phyloP scores from a whole-genome alignment of 2,329 filamentous ascomycete species.

The Ceratocystis variospora region DNA sequence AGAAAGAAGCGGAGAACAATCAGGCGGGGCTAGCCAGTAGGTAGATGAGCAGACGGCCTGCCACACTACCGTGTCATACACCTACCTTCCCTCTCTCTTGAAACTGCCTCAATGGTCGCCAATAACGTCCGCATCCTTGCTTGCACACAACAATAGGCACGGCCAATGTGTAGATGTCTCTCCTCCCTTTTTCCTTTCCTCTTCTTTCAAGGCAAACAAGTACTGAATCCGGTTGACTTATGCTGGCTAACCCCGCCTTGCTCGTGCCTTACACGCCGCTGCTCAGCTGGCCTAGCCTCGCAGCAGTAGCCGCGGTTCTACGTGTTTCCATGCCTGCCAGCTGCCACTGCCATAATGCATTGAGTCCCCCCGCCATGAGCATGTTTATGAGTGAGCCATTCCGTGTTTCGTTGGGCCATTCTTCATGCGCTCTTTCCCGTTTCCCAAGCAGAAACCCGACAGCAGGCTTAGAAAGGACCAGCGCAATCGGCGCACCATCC shows the following conservation, averaged over 20 bases:
- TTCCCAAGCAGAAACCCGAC: not conserved
- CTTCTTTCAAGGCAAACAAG: not conserved
- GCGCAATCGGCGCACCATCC: not conserved
- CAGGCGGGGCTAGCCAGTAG: not conserved
- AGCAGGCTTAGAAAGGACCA: not conserved
- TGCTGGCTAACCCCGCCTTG: not conserved
- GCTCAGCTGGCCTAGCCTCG: not conserved
- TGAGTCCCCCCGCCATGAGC: not conserved
- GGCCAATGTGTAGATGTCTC: not conserved
- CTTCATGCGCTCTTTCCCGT: not conserved
- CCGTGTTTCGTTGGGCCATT: not conserved
- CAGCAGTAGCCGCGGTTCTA: not conserved
- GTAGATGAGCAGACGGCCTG: not conserved
- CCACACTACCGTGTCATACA: not conserved
- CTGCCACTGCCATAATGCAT: not conserved
- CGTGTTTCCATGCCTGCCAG: not conserved
- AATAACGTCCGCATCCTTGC: not conserved
- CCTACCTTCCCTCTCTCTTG: not conserved
- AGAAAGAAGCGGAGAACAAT: not conserved
- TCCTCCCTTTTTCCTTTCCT: not conserved
- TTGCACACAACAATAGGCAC: not conserved
- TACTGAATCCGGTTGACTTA: not conserved
- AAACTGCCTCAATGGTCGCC: not conserved
- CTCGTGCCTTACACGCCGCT: not conserved
- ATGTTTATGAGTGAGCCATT: not conserved